These are phyloP conservation scores for Leptographium wingfieldii DNA, from an alignment of 2,329 filamentous ascomycete genomes.

Conservation along the genomic window DNA sequence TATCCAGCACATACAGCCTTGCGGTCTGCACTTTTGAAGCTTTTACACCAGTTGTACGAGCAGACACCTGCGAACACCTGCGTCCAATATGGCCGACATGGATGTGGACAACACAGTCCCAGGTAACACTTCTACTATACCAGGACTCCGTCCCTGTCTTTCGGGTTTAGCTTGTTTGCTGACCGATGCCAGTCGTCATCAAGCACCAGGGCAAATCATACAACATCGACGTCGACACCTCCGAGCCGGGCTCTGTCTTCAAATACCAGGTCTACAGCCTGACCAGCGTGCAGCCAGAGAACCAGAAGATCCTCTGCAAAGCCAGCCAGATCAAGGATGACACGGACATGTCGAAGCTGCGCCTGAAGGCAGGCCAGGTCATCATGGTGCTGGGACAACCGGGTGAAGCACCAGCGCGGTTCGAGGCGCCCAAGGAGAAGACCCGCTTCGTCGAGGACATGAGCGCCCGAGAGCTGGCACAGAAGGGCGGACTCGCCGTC, in stretches of 20 bases:
- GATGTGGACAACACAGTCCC: not conserved
- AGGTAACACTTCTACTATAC: not conserved
- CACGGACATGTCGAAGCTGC: conserved; percentile 69
- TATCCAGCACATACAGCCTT: not conserved
- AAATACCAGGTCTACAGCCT: conserved; percentile 93
- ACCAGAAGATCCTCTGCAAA: conserved; percentile 92
- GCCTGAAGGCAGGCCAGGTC: conserved; percentile 70
- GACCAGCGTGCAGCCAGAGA: conserved; percentile 88
- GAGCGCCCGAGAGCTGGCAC: conserved; percentile 84
- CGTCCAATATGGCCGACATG: conserved; percentile 1
- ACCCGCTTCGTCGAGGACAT: conserved; percentile 94
- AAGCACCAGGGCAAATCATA: conserved; percentile 95
- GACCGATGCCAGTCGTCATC: conserved; percentile 30
- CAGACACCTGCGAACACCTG: not conserved
- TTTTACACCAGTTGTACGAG: not conserved
- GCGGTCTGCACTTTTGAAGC: not conserved
- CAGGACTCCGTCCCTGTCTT: not conserved
- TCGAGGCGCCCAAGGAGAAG: conserved; percentile 64
- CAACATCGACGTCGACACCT: conserved; percentile 80
- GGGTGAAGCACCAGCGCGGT: conserved; percentile 45
- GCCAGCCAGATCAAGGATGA: conserved; percentile 94
- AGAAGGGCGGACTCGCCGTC: conserved; percentile 60
- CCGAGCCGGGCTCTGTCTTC: conserved; percentile 78
- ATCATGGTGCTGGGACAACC: conserved; percentile 98
- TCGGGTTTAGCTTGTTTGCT: not conserved